Base-by-base conservation (phyloP, 2,329 filamentous ascomycete genomes). In the Conoideocrella luteorostrata region DNA sequence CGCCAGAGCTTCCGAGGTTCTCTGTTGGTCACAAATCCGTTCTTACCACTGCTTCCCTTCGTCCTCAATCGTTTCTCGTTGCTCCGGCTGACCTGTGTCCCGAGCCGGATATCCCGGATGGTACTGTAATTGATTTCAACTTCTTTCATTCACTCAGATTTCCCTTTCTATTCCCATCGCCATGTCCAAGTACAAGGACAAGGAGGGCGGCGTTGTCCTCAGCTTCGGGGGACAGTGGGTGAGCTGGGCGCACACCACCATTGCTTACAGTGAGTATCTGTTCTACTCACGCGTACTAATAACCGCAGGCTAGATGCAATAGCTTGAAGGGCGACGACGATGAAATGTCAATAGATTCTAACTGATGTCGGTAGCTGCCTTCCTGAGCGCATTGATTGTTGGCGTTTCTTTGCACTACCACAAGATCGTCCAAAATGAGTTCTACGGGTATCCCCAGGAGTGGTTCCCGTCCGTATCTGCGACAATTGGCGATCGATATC, bases 341-440 rank as follows among this genome's bases (percentile, higher is more conserved):
- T 21, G 15, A 37, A 37, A 22, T 18, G 12, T 17, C 20, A 3
- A 22, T 13, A 12, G 6, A n/a, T 39, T 48, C 53, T 59, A 41
- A 63, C 49, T 15, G 17, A 6, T 43, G 6, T 36, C 50, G n/a
- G 32, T 54, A 88, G 84, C 77, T 58, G 90, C 91, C 45, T 97
- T 97, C 61, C 52, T 95, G 51, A 88, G 88, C 61, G 91, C 91
- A 47, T 73, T 97, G 52, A 63, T 91, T 44, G 82, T 95, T 49
- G 91, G 91, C 52, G 72, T 83, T 44, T 77, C 74, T 44, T 76
- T 98, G 39, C 93, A 98, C 68, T 97, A 93, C 69, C 79, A 86
- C 60, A 98, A 98, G 72, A 98, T 98, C 55, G 93, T 98, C 44
- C 75, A 96, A 67, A 98, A 98, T 67, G 89, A 98, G 67, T 86